Evolutionary conservation across 2,329 filamentous ascomycete genomes (phyloP).

Genomic region (Mycogone perniciosa): DNA sequence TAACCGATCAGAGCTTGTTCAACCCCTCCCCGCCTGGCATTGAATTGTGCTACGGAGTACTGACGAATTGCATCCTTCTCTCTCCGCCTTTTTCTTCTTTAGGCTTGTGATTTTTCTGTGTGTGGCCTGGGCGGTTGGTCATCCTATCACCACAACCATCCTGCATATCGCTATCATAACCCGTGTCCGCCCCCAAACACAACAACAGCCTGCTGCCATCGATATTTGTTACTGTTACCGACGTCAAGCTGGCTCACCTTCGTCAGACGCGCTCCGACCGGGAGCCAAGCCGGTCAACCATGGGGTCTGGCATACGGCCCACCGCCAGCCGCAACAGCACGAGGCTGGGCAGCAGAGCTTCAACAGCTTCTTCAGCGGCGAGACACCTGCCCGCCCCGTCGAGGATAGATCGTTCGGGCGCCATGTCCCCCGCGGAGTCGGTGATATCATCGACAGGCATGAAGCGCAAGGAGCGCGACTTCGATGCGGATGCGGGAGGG

Average conservation of each 20-base stretch:
- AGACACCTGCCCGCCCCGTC: conserved; percentile 21
- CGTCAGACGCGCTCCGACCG: conserved; percentile 32
- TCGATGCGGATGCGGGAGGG: conserved; percentile 55
- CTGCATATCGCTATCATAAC: too few species aligned
- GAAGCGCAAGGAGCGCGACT: conserved; percentile 86
- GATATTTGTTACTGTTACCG: conserved; percentile 2
- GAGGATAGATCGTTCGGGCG: conserved; percentile 28
- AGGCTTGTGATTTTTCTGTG: not conserved
- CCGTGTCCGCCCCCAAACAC: not conserved
- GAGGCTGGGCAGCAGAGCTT: conserved; percentile 19
- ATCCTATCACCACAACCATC: not conserved
- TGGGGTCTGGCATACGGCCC: conserved; percentile 25
- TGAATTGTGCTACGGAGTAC: not conserved
- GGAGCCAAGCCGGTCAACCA: conserved; percentile 30
- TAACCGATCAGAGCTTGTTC: conserved; percentile 1
- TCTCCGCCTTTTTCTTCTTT: not conserved
- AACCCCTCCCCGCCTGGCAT: conserved; percentile 2
- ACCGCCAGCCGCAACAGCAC: conserved; percentile 20
- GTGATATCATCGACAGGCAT: conserved; percentile 50
- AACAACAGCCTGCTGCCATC: not conserved
- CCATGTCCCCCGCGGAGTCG: conserved; percentile 66
- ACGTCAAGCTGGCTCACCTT: conserved; percentile 26
- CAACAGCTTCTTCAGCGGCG: conserved; percentile 15
- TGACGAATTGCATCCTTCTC: not conserved
- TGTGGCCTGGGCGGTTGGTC: not conserved